phyloP scores from a whole-genome alignment of 2,329 filamentous ascomycete genomes.

The Sporothrix brunneoviolacea region DNA sequence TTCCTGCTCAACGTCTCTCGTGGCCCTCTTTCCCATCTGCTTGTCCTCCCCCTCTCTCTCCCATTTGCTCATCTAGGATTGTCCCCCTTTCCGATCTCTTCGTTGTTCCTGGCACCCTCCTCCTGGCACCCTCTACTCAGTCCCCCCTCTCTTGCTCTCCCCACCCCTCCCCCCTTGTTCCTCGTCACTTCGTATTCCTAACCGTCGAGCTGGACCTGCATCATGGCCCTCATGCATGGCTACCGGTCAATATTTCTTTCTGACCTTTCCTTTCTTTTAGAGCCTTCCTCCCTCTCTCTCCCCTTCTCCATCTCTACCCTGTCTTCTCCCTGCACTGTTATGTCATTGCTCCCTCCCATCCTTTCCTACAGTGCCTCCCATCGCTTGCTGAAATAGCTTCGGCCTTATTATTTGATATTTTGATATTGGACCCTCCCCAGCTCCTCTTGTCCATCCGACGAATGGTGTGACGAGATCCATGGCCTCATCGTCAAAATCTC shows the following conservation, averaged over 20 bases:
- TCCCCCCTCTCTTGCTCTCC: background rate
- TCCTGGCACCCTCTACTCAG: too few relatives aligned
- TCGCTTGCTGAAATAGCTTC: background rate
- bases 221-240: too few relatives aligned
- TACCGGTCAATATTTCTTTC: too few relatives aligned
- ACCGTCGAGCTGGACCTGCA: background rate
- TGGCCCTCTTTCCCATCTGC: too few relatives aligned
- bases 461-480: slow-evolving; percentile 1
- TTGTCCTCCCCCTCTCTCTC: background rate
- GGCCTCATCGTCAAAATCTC: background rate
- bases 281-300: too few relatives aligned
- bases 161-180: background rate
- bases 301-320: too few relatives aligned
- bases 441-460: background rate
- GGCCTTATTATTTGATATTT: background rate
- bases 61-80: background rate
- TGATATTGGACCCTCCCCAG: background rate
- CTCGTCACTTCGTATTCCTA: background rate
- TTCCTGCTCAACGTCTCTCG: too few relatives aligned
- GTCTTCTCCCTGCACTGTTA: too few relatives aligned
- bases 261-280: too few relatives aligned
- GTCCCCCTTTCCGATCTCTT: too few relatives aligned
- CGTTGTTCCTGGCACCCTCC: background rate
- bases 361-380: too few relatives aligned
- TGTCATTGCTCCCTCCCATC: too few relatives aligned